phyloP scores from a whole-genome alignment of 768 basidiomycete genomes.

The Lactifluus volemus region DNA sequence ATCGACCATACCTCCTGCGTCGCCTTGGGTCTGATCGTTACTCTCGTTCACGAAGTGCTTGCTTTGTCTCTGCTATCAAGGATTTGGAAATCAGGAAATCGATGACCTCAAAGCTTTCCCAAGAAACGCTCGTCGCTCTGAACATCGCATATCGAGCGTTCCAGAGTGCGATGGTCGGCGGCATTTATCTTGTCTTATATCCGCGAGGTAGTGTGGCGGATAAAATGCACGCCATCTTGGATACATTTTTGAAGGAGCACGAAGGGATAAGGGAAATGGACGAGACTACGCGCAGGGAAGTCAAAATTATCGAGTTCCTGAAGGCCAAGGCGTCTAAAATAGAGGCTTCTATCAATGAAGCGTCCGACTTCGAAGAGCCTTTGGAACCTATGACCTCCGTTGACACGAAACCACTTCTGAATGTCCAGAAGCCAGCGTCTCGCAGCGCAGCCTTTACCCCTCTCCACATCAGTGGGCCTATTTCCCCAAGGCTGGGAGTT shows the following conservation, averaged over 20 bases:
- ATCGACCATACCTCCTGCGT: slow-evolving; percentile 83
- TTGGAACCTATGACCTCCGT: slow-evolving; percentile 1
- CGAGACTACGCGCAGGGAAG: slow-evolving; percentile 72
- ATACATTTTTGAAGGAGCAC: slow-evolving; percentile 66
- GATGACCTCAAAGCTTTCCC: slow-evolving; percentile 52
- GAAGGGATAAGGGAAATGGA: slow-evolving; percentile 56
- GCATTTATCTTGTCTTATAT: slow-evolving; percentile 76
- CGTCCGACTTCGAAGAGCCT: slow-evolving; percentile 7
- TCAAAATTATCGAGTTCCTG: slow-evolving; percentile 79
- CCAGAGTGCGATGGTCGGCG: slow-evolving; percentile 83
- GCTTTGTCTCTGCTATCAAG: slow-evolving; percentile 84
- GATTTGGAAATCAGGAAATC: slow-evolving; percentile 74
- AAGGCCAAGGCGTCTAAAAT: slow-evolving; percentile 55
- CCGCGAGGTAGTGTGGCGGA: slow-evolving; percentile 61
- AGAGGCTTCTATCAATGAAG: slow-evolving; percentile 17
- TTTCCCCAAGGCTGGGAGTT: not conserved
- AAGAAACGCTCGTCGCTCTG: slow-evolving; percentile 58
- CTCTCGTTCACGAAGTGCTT: slow-evolving; percentile 70
- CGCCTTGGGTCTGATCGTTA: slow-evolving; percentile 74
- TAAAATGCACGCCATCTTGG: slow-evolving; percentile 72
- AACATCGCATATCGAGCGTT: slow-evolving; percentile 83
- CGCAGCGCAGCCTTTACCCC: slow-evolving; percentile 20
- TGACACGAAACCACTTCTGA: slow-evolving; percentile 9
- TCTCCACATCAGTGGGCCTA: slow-evolving; percentile 16
- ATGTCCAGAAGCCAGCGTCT: slow-evolving; percentile 20